Base-by-base conservation (phyloP, 805 yeast genomes). In the Candida maesae region DNA sequence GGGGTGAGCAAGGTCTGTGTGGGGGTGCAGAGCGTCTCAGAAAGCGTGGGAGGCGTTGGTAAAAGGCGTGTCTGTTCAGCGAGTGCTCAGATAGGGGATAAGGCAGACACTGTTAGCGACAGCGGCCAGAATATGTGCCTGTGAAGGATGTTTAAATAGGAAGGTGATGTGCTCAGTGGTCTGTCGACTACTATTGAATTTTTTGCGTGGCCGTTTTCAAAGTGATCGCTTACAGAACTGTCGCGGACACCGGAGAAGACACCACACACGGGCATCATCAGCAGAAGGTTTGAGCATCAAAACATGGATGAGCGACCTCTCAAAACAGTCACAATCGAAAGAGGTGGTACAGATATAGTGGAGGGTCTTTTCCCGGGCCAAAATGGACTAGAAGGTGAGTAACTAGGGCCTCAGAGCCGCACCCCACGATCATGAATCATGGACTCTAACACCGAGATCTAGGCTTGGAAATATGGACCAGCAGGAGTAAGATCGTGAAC, bases 401-500 rank as follows among this genome's bases (percentile, higher is more conserved):
- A 12, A 8, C 18, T 23, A 26, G 35, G n/a, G n/a, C n/a, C n/a
- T n/a, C n/a, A n/a, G n/a, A n/a, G n/a, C n/a, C n/a, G n/a, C n/a
- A n/a, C n/a, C n/a, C 8, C 13, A 17, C 14, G 16, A 25, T 35
- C n/a, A 12, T 8, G n/a, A n/a, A 28, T 21, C 30, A 32, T 12
- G 13, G 15, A 21, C 17, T 23, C 38, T 30, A 21, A 33, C 35
- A 37, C 15, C 18, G 18, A 15, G 18, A n/a, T 16, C 9, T 8
- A 53, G 59, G 43, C 37, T 26, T 56, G 2, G 52, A 56, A 43
- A 49, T 56, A 12, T 56, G 61, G 61, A 45, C 52, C 2, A 38
- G 37, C 14, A 42, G 54, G 23, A 52, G 58, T n/a, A 56, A 56
- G 44, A 48, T 56, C 18, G 53, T 51, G 9, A 55, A 46, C 23